phyloP scores from a whole-genome alignment of 139 green algal genomes.

The Coccomyxa sp. region DNA sequence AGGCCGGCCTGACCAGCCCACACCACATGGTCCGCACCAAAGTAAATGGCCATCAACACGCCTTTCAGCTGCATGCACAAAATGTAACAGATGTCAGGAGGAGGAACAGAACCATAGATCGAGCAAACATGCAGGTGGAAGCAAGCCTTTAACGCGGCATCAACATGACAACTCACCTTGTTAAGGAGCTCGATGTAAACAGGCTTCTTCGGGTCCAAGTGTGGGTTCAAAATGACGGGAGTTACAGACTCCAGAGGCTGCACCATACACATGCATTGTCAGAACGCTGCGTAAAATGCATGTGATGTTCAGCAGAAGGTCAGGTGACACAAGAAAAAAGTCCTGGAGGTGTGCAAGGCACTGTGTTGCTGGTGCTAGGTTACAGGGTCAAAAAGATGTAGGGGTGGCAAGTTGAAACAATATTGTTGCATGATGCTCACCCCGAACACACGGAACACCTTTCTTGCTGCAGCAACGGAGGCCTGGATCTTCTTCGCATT shows the following conservation, averaged over 20 bases:
- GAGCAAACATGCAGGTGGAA: neutral
- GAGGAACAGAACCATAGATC: neutral
- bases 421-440: neutral
- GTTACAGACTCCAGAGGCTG: conserved; percentile 75
- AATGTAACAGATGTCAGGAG: neutral
- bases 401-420: no score
- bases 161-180: conserved; percentile 47
- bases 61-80: conserved; percentile 59
- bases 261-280: neutral
- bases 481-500: conserved; percentile 85
- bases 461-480: conserved; percentile 80
- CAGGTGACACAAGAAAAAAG: no score
- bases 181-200: conserved; percentile 63
- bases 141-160: neutral
- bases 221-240: conserved; percentile 66
- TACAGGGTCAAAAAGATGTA: no score
- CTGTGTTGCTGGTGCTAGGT: no score
- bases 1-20: conserved; percentile 84
- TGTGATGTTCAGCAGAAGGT: no score
- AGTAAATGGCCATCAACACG: conserved; percentile 92
- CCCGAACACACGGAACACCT: conserved; percentile 84
- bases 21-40: conserved; percentile 88
- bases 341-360: no score
- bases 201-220: conserved; percentile 57
- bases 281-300: neutral